Base-by-base conservation (phyloP, 164 flowering plant genomes). In the Taxillus chinensis region DNA sequence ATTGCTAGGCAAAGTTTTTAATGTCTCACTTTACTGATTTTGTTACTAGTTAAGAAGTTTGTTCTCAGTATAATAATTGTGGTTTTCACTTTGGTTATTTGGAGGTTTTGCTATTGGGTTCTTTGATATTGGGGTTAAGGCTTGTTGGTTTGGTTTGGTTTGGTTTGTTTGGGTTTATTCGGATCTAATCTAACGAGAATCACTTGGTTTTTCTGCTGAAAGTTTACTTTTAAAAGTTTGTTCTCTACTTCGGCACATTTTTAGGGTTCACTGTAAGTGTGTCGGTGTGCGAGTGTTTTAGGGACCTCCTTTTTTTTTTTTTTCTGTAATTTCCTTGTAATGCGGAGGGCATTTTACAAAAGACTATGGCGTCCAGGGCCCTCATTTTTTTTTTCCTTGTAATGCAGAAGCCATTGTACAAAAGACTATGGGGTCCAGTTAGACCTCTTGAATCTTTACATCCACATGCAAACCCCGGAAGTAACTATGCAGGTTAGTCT, bases 361-460 rank as follows among this genome's bases (percentile, higher is more conserved):
- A 43, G 15, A 15, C 55, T 37, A 41, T 45, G 39, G 49, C 13
- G 40, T 58, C 50, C 11, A 58, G 45, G 46, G 39, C 41, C 16
- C 67, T 61, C 59, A 52, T 49, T 61, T 56, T 64, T 39, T 9
- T 64, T 39, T 41, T 54, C 27, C 62, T 14, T 63, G 40, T 65
- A 60, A 16, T 70, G 71, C 87, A 90, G 98, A 82, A 78, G 64
- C 76, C 86, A 39, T 67, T 72, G 68, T 67, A 76, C 66, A 77
- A 82, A 74, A 83, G 95, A 61, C 75, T 93, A 51, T 93, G 97
- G 96, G 97, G 95, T 41, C 86, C 92, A 39, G 85, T 89, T 1
- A 77, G 73, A 79, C 71, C 39, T 43, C 83, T 87, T 63, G 84
- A 79, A 64, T 76, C 77, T 64, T 64, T 90, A 65, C 83, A 79